Base-by-base conservation (phyloP, 2,329 filamentous ascomycete species). In the Neofusicoccum cordaticola region DNA sequence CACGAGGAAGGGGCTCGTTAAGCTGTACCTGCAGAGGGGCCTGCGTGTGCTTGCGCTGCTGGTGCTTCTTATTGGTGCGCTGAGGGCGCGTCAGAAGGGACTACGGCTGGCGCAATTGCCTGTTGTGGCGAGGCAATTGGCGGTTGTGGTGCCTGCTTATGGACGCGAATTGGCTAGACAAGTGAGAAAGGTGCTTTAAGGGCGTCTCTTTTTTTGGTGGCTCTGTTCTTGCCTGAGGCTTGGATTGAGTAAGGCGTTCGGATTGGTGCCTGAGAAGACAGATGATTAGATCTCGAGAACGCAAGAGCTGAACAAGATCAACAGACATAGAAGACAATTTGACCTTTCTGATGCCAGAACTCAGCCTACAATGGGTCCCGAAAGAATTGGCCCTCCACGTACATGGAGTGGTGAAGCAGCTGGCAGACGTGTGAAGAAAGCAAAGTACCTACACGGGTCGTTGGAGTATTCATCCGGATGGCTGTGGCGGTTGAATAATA, bases 1-100 rank as follows among this genome's bases (percentile, higher is more conserved):
- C 62, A 86, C 84, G 1, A 68, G 67, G 9, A 83, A 82, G 67
- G 84, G 84, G 0, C 68, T 79, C 0, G 50, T 73, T 11, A 77
- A 76, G 66, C 75, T 65, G 47, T 63, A 56, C 19, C 37, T 66
- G 22, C 44, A 48, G 37, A 35, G 39, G 15, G 41, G 45, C 5
- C n/a, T 61, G n/a, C 53, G 63, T 4, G 22, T 51, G 13, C 12
- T 61, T 27, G 15, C 35, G 3, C 17, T 52, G 19, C n/a, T 45
- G n/a, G 22, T 47, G 9, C 6, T 65, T 7, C 5, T 65, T 11
- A 19, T 52, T 45, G 63, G 63, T 3, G 44, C 15, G 4, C 44
- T 31, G 47, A 65, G 5, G 9, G 47, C 45, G 4, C 22, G 45
- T 0, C 53, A 47, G 17, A 37, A 19, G 11, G 39, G 42, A 1